These are phyloP conservation scores for Pythium aquatile DNA, from an alignment of 352 stramenopile genomes.

Conservation along the genomic window DNA sequence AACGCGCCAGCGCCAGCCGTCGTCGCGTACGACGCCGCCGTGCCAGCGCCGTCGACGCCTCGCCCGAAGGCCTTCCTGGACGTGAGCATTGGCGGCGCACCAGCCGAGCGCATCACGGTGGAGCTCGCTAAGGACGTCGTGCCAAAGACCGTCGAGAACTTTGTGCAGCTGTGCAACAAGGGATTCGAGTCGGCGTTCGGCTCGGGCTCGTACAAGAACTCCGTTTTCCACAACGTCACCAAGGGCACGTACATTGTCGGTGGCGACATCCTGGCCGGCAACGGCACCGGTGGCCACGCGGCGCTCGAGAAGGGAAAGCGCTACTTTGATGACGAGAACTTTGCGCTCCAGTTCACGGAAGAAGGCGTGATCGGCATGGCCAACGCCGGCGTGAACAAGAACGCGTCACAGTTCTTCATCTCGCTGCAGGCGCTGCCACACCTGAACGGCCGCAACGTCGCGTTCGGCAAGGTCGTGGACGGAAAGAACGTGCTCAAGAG, in stretches of 20 bases:
- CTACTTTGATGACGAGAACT: conserved; percentile 88
- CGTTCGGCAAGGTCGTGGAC: conserved; percentile 86
- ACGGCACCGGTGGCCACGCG: conserved; percentile 78
- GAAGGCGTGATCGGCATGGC: conserved; percentile 94
- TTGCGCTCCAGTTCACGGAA: conserved; percentile 82
- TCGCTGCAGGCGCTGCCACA: conserved; percentile 81
- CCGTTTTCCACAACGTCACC: conserved; percentile 83
- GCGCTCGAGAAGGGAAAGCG: conserved; percentile 62
- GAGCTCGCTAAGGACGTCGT: conserved; percentile 85
- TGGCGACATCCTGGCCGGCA: conserved; percentile 69
- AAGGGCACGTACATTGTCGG: conserved; percentile 78
- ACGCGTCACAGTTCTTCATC: conserved; percentile 99
- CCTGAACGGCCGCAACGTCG: conserved; percentile 86
- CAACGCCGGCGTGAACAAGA: conserved; percentile 97
- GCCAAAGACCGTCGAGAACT: conserved; percentile 73
- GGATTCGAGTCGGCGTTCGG: conserved; percentile 65
- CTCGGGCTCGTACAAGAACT: conserved; percentile 79
- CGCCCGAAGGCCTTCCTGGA: conserved; percentile 77
- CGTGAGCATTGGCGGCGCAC: conserved; percentile 78
- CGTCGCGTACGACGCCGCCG: conserved; percentile 67
- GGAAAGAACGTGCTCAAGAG: conserved; percentile 80
- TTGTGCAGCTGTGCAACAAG: conserved; percentile 69
- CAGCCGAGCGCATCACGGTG: conserved; percentile 73
- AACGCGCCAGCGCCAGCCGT: conserved; percentile 56
- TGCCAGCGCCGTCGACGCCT: conserved; percentile 45